Evolutionary conservation across 2,329 filamentous ascomycete genomes (phyloP).

Genomic region (Drechslera avenae): DNA sequence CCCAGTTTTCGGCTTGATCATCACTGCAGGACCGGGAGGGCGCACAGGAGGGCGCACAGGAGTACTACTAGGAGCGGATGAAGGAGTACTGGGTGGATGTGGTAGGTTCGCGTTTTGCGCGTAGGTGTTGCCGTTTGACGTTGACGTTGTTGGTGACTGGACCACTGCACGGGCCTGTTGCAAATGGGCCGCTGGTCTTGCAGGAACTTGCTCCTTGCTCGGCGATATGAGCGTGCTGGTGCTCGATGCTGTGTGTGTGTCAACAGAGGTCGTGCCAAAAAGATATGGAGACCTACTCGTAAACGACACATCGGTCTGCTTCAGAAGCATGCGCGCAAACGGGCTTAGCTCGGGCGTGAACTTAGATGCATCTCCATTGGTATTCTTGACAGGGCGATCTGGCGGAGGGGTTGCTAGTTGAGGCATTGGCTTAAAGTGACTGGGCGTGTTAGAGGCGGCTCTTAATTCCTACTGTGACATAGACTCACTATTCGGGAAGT

Average conservation of each 20-base stretch:
- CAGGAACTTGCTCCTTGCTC: constrained; percentile 14
- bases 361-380: constrained; percentile 28
- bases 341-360: constrained; percentile 50
- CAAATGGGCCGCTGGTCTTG: constrained; percentile 16
- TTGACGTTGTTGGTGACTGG: constrained; percentile 16
- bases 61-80: constrained; percentile 21
- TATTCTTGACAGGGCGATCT: constrained; percentile 28
- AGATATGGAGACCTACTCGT: constrained; percentile 29
- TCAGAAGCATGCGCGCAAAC: constrained; percentile 62
- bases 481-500: constrained; percentile 68
- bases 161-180: constrained; percentile 15
- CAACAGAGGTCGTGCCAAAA: constrained; percentile 7
- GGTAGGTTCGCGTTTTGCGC: constrained; percentile 22
- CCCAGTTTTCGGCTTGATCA: constrained; percentile 54
- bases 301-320: constrained; percentile 47
- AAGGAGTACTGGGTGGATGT: constrained; percentile 21
- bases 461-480: neutral
- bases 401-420: constrained; percentile 41
- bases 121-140: constrained; percentile 16
- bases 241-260: constrained; percentile 25
- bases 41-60: constrained; percentile 23
- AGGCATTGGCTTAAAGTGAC: constrained; percentile 40
- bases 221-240: constrained; percentile 14
- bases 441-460: constrained; percentile 23
- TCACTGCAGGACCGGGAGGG: constrained; percentile 50